These are phyloP conservation scores for Pestalotiopsis sp. DNA, from an alignment of 2,329 filamentous ascomycete species.

Conservation along the genomic window DNA sequence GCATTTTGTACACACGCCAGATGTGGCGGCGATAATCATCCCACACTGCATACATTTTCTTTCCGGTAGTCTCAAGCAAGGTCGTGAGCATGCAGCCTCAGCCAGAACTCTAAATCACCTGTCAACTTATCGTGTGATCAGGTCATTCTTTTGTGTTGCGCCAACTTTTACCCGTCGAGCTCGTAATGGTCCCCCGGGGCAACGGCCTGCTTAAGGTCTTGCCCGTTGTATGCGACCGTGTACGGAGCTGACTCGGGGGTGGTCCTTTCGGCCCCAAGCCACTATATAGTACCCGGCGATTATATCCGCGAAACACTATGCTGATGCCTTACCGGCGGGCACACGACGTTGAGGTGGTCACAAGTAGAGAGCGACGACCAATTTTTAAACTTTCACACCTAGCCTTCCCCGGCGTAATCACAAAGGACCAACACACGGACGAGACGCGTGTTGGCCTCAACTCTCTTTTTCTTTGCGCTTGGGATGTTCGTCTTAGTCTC, in stretches of 20 bases:
- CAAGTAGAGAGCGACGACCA: not conserved
- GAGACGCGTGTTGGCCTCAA: not conserved
- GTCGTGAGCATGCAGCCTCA: not conserved
- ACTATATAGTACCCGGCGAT: not conserved
- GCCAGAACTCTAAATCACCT: not conserved
- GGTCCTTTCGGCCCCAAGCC: not conserved
- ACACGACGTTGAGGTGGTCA: not conserved
- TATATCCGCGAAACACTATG: not conserved
- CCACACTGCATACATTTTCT: not conserved
- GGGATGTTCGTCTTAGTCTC: not conserved
- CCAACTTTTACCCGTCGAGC: not conserved
- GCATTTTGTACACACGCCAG: not conserved
- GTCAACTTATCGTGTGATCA: not conserved
- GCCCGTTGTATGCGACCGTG: not conserved
- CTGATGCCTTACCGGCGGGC: not conserved
- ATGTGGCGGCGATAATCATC: not conserved
- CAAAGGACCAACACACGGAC: not conserved
- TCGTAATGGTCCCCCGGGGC: not conserved
- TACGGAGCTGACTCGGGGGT: not conserved
- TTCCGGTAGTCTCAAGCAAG: not conserved
- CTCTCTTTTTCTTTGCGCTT: not conserved
- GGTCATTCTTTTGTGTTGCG: not conserved
- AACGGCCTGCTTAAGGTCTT: not conserved
- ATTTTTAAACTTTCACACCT: not conserved
- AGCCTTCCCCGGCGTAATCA: not conserved